A percentile compares a stretch with the other conserved stretches of the same genome.
Conservation (phyloP, 2,329 filamentous ascomycete genomes). For the Colletotrichum musae region DNA sequence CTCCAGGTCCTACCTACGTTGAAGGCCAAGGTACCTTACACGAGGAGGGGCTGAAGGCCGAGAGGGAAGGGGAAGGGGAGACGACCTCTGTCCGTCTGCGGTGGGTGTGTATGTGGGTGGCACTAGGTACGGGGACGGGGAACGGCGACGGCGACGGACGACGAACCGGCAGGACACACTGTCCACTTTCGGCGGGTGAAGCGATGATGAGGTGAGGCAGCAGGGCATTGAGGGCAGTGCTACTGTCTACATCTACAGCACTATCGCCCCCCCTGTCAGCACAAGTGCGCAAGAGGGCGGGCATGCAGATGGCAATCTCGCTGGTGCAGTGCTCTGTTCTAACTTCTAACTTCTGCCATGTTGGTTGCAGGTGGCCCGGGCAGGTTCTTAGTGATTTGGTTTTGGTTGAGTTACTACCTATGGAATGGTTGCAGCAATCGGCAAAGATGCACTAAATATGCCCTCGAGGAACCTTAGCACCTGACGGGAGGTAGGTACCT, state of each 20-base stretch:
- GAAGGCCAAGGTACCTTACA: background rate
- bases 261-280: background rate
- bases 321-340: background rate
- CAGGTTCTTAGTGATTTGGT: too few relatives aligned
- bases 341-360: background rate
- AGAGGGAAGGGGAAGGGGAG: background rate
- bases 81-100: too few relatives aligned
- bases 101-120: background rate
- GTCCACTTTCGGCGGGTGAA: constrained; percentile 18
- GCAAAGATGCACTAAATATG: too few relatives aligned
- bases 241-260: too few relatives aligned
- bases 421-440: too few relatives aligned
- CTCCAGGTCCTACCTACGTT: too few relatives aligned
- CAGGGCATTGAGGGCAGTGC: too few relatives aligned
- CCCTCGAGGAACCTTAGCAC: too few relatives aligned
- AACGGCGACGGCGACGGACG: constrained; percentile 18
- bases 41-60: constrained; percentile 35
- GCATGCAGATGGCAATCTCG: constrained; percentile 4
- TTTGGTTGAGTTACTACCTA: too few relatives aligned
- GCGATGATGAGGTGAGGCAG: constrained; percentile 16
- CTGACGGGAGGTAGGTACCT: background rate
- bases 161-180: constrained; percentile 24
- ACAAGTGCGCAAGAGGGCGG: background rate
- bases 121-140: constrained; percentile 12
- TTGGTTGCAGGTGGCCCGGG: background rate